Base-by-base conservation (phyloP, 352 stramenopile genomes). In the Aphanomyces astaci region DNA sequence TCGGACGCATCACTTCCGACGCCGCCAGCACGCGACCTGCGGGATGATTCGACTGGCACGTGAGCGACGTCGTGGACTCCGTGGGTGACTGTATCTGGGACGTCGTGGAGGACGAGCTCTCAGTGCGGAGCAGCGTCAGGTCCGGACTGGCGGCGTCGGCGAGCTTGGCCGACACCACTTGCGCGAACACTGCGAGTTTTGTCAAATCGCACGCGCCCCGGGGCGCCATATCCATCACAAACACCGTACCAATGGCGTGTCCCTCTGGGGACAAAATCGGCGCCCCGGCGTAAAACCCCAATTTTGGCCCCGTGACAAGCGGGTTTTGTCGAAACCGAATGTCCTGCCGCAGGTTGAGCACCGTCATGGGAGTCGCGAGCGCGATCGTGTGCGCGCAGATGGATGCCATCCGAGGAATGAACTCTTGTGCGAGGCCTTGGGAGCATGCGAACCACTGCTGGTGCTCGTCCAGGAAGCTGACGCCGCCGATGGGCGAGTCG, bases 311-410 rank as follows among this genome's bases (percentile, higher is more conserved):
- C 4, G 82, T 90, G 22, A 93, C 85, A 0, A 94, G 74, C 54
- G 86, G 82, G 73, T 92, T 93, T 72, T 91, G 89, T 7, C 77
- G 81, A 69, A 92, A 94, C n/a, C 84, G 81, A 73, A 90, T 91
- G 77, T 94, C 85, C 4, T 87, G 71, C 65, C 87, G 68, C 69
- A 84, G 92, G 76, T 94, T 82, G 74, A 91, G 87, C 40, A 94
- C 86, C 7, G 92, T 82, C 84, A 94, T 92, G 10, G 84, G 84
- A 69, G 91, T 79, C 72, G 91, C 90, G 5, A 81, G 89, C 81
- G 90, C 90, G 68, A 94, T 86, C 57, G 83, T 82, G 70, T 94
- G 85, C 19, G 85, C 83, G 49, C 85, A 92, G 72, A 94, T 91
- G 25, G 82, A 90, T 52, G 90, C 83, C 1, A 81, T 89, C 39